These are phyloP conservation scores for Nyssa sinensis DNA, from an alignment of 148 eudicot species.

Conservation along the genomic window DNA sequence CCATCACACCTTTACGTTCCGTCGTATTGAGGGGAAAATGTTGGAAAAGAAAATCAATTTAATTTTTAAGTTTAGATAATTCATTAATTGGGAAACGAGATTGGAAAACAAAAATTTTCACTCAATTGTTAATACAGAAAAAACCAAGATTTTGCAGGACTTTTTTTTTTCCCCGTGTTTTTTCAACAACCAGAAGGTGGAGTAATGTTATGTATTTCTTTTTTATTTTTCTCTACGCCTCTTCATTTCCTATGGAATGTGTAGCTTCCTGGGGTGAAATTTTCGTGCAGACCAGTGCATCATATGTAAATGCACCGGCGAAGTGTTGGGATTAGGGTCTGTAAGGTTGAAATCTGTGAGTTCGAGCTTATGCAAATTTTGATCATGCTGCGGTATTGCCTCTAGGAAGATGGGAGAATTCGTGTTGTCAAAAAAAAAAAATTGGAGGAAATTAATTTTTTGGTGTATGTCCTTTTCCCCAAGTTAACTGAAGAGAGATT, in stretches of 20 bases:
- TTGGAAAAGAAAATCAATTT: too few species aligned
- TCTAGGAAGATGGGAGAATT: not conserved
- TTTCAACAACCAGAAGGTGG: not conserved
- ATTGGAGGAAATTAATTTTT: too few species aligned
- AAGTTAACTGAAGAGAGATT: not conserved
- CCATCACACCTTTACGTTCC: not conserved
- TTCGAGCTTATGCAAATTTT: not conserved
- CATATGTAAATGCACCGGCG: not conserved
- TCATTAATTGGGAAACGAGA: too few species aligned
- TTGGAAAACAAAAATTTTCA: not conserved
- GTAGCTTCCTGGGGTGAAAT: not conserved
- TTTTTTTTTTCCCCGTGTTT: not conserved
- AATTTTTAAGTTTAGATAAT: not conserved
- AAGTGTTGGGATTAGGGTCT: slow-evolving; percentile 1
- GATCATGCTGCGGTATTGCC: not conserved
- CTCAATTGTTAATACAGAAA: not conserved
- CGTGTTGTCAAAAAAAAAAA: not conserved
- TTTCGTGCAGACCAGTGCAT: not conserved
- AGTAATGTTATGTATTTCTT: not conserved
- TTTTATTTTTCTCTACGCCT: too few species aligned
- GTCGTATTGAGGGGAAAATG: too few species aligned
- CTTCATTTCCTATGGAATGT: not conserved
- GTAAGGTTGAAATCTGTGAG: not conserved
- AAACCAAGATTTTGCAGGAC: not conserved
- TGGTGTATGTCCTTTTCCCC: too few species aligned